Base-by-base conservation (phyloP, 805 yeast species). In the Maudiozyma saulgeensis region DNA sequence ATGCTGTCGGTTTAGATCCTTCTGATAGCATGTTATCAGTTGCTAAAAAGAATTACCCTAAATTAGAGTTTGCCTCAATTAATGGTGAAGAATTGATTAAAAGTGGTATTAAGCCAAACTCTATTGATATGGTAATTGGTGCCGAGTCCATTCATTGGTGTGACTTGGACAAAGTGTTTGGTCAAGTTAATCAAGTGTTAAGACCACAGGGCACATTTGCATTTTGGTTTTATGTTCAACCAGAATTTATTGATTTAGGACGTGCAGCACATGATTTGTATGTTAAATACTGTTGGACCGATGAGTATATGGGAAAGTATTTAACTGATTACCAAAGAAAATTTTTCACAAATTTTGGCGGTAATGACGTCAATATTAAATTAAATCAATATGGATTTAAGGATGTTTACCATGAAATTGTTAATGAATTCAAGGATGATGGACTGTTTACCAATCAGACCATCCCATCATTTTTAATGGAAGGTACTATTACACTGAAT, bases 101-200 rank as follows among this genome's bases (percentile, higher is more conserved):
- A 6, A 21, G 37, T 35, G 47, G 46, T 9, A 50, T 55, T 25
- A 49, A 63, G 6, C 53, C 49, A 6, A 61, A 59, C 9, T 62
- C 75, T 0, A 71, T 79, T 3, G 90, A 83, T 59, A 51, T 83
- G 52, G 69, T 83, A 11, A 71, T 81, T 3, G 80, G 80, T 21
- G 91, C 90, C 0, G 88, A 87, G 61, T 80, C 85, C 42, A 75
- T 78, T n/a, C 95, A 86, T 62, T 86, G 93, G 91, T 74, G 83
- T 45, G 71, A 81, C 49, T 79, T 76, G 51, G 72, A 67, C 0
- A 56, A 56, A 35, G 80, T 78, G 57, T 79, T 79, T 58, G 56
- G 64, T 12, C 79, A 78, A 53, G 74, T 78, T 6, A 66, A 68
- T 18, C 61, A 77, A 15, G 68, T 78, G 8, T 68, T 84, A 49